A percentile compares a stretch with the other conserved stretches of the same genome.
Evolutionary conservation across 108 stramenopile genomes (phyloP).

Genomic region (Mediolabrus comicus): DNA sequence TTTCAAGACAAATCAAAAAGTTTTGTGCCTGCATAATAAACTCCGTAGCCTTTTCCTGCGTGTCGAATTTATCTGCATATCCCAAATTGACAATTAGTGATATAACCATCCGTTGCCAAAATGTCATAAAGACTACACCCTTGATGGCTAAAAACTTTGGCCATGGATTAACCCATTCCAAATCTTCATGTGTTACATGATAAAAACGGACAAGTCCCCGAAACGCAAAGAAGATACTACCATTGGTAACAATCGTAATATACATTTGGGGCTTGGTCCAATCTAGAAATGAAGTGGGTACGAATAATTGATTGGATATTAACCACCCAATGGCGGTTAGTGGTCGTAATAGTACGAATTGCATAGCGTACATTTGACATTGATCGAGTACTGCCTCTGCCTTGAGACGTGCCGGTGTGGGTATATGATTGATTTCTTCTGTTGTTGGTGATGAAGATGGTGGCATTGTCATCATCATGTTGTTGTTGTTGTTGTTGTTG

Average conservation of each 20-base stretch:
- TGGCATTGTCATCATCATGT: neutral
- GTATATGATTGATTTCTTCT: neutral
- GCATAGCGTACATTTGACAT: slow-evolving; percentile 57
- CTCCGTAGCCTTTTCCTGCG: slow-evolving; percentile 46
- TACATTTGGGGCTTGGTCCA: slow-evolving; percentile 59
- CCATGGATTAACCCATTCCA: slow-evolving; percentile 84
- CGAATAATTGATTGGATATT: slow-evolving; percentile 35
- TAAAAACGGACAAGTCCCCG: slow-evolving; percentile 86
- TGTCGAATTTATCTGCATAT: slow-evolving; percentile 21
- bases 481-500: neutral
- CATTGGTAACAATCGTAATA: slow-evolving; percentile 73
- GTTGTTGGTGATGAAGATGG: neutral
- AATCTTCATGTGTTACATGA: slow-evolving; percentile 73
- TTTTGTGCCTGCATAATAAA: slow-evolving; percentile 66
- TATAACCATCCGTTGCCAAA: slow-evolving; percentile 83
- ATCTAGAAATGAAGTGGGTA: slow-evolving; percentile 31
- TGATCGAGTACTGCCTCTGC: slow-evolving; percentile 57
- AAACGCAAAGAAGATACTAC: slow-evolving; percentile 85
- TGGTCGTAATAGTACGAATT: slow-evolving; percentile 57
- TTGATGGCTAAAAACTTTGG: slow-evolving; percentile 90
- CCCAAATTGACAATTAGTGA: slow-evolving; percentile 49
- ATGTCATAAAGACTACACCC: slow-evolving; percentile 90
- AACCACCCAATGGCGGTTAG: slow-evolving; percentile 44
- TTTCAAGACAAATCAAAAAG: slow-evolving; percentile 91
- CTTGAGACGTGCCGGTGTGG: slow-evolving; percentile 51